Evolutionary conservation across 495 filamentous ascomycete genomes (phyloP), one percentile per base, ranked within the genome.

Genomic region (Trichoderma orchidacearum): DNA sequence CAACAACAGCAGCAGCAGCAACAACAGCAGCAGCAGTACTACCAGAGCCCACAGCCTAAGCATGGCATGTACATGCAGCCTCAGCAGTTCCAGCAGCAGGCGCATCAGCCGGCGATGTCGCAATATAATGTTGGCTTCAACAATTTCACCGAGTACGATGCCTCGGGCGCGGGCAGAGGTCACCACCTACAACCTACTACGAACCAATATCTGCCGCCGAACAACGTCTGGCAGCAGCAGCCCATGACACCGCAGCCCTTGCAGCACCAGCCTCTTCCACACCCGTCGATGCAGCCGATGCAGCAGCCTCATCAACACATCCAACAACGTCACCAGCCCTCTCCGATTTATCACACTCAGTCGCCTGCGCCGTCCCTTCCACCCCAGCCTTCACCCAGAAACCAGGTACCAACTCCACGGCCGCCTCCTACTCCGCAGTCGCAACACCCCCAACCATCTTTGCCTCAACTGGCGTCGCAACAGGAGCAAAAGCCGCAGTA

Each of bases 361-460:
- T 61, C 64, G 55, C 32, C 29, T 29, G 51, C 56, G 58, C 15
- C 31, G 17, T 7, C 62, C 57, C 50, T 51, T 54, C 54, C 45
- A 53, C 51, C 36, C 21, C 59, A 34, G 54, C 55, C 29, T 32
- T 30, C 52, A 27, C 57, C 60, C 11, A 31, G 56, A n/a, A 18
- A 54, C 50, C 59, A 62, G 59, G 48, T 58, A 30, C 56, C 56
- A 23, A 61, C 63, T 54, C 32, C 18, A 34, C 55, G 50, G 56
- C n/a, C 34, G 17, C 11, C 55, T 55, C 31, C 48, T 53, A 54
- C 29, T 36, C 41, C 36, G 21, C 59, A 45, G 57, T 55, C 30
- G 51, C 25, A 32, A 30, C 57, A 62, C 32, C 58, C 50, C 21
- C 62, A 59, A 29, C 48, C 54, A 25, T 32, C 54, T 32, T 58